These are phyloP conservation scores for Tritrichomonas foetus DNA, from an alignment of 208 protist genomes.

Conservation along the genomic window DNA sequence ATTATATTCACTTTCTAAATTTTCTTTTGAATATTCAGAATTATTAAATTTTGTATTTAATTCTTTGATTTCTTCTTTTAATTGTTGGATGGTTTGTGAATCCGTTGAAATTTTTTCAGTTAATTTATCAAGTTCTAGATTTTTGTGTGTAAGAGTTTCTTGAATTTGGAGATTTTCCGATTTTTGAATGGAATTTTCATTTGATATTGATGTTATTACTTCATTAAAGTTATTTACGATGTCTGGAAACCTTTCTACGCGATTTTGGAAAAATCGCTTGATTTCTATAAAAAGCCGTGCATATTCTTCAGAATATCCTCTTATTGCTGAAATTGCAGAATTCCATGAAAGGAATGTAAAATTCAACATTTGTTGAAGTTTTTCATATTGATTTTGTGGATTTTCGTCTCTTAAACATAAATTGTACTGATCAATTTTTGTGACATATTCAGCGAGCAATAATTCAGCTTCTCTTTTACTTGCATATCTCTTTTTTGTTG, in stretches of 20 bases:
- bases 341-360: not conserved
- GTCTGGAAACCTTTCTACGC: not conserved
- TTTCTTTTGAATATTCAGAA: not conserved
- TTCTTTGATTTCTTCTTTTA: not conserved
- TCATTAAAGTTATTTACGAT: not conserved
- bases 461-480: too few relatives aligned
- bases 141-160: not conserved
- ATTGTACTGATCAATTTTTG: too few relatives aligned
- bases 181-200: not conserved
- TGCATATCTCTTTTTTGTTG: too few relatives aligned
- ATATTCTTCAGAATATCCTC: not conserved
- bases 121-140: not conserved
- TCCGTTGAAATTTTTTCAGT: too few relatives aligned
- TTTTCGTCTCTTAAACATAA: too few relatives aligned
- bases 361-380: not conserved
- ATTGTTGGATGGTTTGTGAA: not conserved
- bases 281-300: not conserved
- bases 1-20: not conserved
- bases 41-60: not conserved
- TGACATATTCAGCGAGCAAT: too few relatives aligned
- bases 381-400: not conserved
- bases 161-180: not conserved
- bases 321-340: not conserved
- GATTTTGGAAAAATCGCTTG: not conserved
- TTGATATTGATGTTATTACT: not conserved